These are phyloP conservation scores for Platanthera zijinensis DNA, from an alignment of 106 monocot genomes.

Conservation along the genomic window DNA sequence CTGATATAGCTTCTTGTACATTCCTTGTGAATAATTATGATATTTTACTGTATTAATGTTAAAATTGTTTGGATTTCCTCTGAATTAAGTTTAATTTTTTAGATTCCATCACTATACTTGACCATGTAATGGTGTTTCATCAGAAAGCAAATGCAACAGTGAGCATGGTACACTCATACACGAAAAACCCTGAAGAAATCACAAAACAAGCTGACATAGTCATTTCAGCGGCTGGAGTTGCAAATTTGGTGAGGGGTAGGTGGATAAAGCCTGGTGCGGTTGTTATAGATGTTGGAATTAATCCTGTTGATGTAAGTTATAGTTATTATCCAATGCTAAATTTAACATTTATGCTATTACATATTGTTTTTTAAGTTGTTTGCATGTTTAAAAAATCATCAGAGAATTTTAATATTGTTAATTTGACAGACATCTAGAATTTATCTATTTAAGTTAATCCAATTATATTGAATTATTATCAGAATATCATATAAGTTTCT, in stretches of 20 bases:
- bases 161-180: slow-evolving; percentile 81
- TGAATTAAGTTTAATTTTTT: too few relatives aligned
- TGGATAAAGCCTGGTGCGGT: slow-evolving; percentile 98
- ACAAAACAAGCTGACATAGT: slow-evolving; percentile 84
- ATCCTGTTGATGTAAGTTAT: slow-evolving; percentile 77
- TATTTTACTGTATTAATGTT: too few relatives aligned
- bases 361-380: not conserved
- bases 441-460: too few relatives aligned
- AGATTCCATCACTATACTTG: too few relatives aligned
- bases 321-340: not conserved
- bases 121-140: slow-evolving; percentile 4
- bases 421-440: too few relatives aligned
- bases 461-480: too few relatives aligned
- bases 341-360: not conserved
- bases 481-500: too few relatives aligned
- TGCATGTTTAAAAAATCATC: too few relatives aligned
- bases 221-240: slow-evolving; percentile 76
- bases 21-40: too few relatives aligned
- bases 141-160: slow-evolving; percentile 87
- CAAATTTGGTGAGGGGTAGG: slow-evolving; percentile 75
- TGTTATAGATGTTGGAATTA: slow-evolving; percentile 93
- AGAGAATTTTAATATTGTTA: too few relatives aligned
- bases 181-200: slow-evolving; percentile 84
- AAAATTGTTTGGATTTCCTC: too few relatives aligned
- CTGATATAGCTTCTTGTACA: too few relatives aligned